Evolutionary conservation across 2,329 filamentous ascomycete genomes (phyloP), one percentile per base, ranked within the genome.

Genomic region (Pseudogymnoascus sp.): DNA sequence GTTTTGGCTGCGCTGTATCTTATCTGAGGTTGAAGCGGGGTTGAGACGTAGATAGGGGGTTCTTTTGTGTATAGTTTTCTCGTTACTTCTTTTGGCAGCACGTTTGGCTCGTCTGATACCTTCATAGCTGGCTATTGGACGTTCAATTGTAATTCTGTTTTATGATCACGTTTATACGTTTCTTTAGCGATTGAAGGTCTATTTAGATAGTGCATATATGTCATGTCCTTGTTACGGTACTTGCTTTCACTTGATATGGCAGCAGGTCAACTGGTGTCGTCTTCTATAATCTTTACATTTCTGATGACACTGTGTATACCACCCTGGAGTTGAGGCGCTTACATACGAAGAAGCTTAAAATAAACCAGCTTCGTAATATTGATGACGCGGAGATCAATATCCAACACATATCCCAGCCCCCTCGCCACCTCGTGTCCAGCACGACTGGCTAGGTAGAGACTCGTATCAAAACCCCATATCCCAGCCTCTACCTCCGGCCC

Each of bases 81-180:
- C 12, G 42, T 25, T 46, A 46, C 11, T 50, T 50, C 44, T 50
- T 6, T 50, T n/a, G 44, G 44, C 23, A n/a, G 44, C 44, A 6
- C 7, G 44, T 50, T 50, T n/a, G 14, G 16, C 44, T 28, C 44
- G 21, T 50, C 44, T 50, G 44, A 50, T 50, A 50, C 14, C 44
- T 50, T 50, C 44, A 50, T 28, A 50, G 44, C 44, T 50, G 44
- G 44, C 44, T 50, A 50, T 50, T 50, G 44, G 44, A 50, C 44
- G 2, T 23, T 44, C n/a, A 18, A 28, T 50, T 50, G 23, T 50
- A 50, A 50, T 50, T 46, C 21, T 21, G 6, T 28, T 50, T 50
- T 50, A 50, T 50, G 44, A 50, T 16, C 21, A 28, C 4, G 44
- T n/a, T 50, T 46, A 2, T 46, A 46, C 21, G 42, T 46, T 46